Conservation (phyloP, 2,329 filamentous ascomycete genomes). For the Blastomyces percursus region DNA sequence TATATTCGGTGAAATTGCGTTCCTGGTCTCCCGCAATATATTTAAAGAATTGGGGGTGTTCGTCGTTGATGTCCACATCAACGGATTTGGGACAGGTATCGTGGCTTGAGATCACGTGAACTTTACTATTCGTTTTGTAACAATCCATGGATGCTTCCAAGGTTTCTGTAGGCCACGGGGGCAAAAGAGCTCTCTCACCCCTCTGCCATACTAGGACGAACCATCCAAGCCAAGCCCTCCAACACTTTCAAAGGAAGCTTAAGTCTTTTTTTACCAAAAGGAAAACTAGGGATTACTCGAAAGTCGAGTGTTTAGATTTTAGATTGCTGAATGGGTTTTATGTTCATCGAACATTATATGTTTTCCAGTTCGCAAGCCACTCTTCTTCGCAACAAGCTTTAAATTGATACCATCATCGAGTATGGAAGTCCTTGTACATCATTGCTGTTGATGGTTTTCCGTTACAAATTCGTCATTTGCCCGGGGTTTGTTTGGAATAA, state of each 20-base stretch:
- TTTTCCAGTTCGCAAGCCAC: background rate
- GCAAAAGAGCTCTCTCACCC: too few relatives aligned
- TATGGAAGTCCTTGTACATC: background rate
- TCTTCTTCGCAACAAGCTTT: background rate
- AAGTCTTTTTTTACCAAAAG: background rate
- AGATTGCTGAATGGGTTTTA: background rate
- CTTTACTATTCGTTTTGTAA: too few relatives aligned
- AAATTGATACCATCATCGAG: background rate
- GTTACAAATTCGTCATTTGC: background rate
- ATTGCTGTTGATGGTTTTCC: background rate
- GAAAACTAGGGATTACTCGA: background rate
- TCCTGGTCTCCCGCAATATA: background rate
- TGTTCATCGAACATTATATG: background rate
- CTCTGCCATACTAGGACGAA: too few relatives aligned
- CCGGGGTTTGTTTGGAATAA: background rate
- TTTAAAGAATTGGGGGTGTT: background rate
- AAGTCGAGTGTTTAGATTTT: background rate
- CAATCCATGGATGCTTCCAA: too few relatives aligned
- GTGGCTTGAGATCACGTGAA: constrained; percentile 4
- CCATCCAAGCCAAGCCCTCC: too few relatives aligned
- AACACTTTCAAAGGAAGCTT: background rate
- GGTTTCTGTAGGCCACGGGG: too few relatives aligned
- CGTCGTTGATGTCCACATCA: background rate
- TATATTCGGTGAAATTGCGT: background rate
- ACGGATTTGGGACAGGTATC: background rate